Base-by-base conservation (phyloP, 805 yeast species). In the Schwanniomyces sp. region DNA sequence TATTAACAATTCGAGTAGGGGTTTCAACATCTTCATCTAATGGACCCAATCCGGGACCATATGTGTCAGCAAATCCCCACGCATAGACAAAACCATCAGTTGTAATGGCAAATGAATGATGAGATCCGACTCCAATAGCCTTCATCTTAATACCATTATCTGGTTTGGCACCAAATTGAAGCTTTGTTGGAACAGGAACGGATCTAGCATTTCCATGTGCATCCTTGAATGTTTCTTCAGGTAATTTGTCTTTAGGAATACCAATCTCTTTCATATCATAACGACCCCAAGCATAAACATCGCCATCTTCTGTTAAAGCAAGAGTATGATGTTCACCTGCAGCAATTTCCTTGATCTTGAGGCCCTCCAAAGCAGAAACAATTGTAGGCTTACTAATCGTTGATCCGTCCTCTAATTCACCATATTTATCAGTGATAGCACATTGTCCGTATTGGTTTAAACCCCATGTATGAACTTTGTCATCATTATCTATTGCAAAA, bases 1-100 rank as follows among this genome's bases (percentile, higher is more conserved):
- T 94, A 66, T 95, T 94, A 56, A 84, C 82, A 58, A 94, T 89
- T 66, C 92, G 81, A 0, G 97, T 88, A 39, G 99, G 99, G 17
- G 74, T 73, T 45, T 84, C 95, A 46, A 90, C 86, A 64, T 94
- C 98, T 41, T 81, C 88, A 41, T 89, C 97, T 32, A 88, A 84
- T 16, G 91, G 91, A 7, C 99, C 99, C 50, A 91, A 83, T 10
- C 99, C 99, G 28, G 92, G 85, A 16, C 96, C 99, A 67, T 90
- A 94, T 0, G 97, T 91, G 55, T 92, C 98, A 40, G 95, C 97
- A 63, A 91, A 94, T 1, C 99, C 99, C 99, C 99, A 94, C 1
- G 97, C 81, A 71, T 83, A 94, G 1, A 84, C 88, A 44, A 88
- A 72, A 11, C 99, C 99, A 57, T 88, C 90, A 18, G 75, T 79